phyloP scores from a whole-genome alignment of 345 rosid species.

The Eucalyptus urophylla region DNA sequence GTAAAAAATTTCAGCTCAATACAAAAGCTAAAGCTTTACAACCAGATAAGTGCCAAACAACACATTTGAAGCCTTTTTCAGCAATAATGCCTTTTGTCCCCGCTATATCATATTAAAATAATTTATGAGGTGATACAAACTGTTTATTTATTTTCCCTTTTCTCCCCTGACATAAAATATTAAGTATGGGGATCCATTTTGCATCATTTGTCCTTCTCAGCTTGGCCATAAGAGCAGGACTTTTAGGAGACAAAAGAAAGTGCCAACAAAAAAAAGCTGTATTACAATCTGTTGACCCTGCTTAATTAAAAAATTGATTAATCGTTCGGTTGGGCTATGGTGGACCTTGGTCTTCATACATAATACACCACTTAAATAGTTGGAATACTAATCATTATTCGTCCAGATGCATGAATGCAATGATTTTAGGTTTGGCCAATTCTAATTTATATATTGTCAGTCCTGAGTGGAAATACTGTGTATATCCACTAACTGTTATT shows the following conservation, averaged over 20 bases:
- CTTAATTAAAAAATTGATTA: not conserved
- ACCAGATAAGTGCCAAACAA: not conserved
- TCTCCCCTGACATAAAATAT: not conserved
- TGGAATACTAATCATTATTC: not conserved
- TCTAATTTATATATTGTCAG: not conserved
- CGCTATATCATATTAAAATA: not conserved
- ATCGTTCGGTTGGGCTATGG: not conserved
- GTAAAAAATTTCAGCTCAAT: not conserved
- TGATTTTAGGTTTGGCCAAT: not conserved
- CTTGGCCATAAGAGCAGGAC: not conserved
- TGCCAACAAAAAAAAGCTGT: not conserved
- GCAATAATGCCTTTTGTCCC: not conserved
- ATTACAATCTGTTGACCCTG: not conserved
- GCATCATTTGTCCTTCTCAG: not conserved
- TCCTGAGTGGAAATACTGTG: not conserved
- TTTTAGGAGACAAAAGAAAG: not conserved
- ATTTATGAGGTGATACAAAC: not conserved
- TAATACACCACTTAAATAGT: not conserved
- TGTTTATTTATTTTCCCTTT: not conserved
- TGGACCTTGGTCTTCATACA: not conserved
- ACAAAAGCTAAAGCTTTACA: not conserved
- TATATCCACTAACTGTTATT: not conserved
- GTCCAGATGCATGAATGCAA: not conserved
- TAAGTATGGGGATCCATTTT: not conserved
- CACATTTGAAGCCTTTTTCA: not conserved